phyloP scores from a whole-genome alignment of 352 stramenopile species.

The Pythium folliculosum region DNA sequence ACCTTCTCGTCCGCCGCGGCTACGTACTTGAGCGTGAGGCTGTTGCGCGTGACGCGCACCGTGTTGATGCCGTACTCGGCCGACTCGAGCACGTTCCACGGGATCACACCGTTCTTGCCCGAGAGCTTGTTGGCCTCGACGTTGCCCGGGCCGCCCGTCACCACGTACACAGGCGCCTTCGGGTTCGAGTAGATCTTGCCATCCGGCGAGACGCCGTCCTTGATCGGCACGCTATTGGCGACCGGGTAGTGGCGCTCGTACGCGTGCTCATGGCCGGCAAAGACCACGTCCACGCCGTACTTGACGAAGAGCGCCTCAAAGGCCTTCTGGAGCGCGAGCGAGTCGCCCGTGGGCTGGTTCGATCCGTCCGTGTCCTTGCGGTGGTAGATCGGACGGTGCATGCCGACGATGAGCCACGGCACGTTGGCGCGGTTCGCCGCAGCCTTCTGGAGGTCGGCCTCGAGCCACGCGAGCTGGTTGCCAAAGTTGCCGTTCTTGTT shows the following conservation, averaged over 20 bases:
- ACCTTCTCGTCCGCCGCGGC: constrained; percentile 11
- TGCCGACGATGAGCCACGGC: constrained; percentile 55
- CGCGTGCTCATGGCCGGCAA: constrained; percentile 84
- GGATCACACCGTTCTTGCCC: constrained; percentile 14
- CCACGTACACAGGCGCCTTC: constrained; percentile 62
- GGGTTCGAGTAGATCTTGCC: constrained; percentile 59
- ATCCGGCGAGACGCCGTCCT: constrained; percentile 50
- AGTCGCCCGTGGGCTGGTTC: constrained; percentile 22
- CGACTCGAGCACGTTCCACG: constrained; percentile 48
- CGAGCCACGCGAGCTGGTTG: constrained; percentile 54
- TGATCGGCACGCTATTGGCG: constrained; percentile 38
- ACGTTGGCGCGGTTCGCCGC: constrained; percentile 42
- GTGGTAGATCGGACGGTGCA: constrained; percentile 65
- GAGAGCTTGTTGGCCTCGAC: constrained; percentile 40
- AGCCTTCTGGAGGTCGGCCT: constrained; percentile 49
- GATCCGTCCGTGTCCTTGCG: neutral
- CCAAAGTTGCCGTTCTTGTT: constrained; percentile 47
- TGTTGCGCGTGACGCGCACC: constrained; percentile 21
- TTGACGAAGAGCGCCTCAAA: constrained; percentile 87
- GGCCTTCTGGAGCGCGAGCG: constrained; percentile 35
- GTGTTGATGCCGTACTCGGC: constrained; percentile 50
- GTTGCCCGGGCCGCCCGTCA: constrained; percentile 69
- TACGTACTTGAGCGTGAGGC: constrained; percentile 30
- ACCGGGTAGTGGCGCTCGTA: constrained; percentile 82
- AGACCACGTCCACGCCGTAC: constrained; percentile 85